Conservation (phyloP, 208 protist species). For the Crithidia sp. region DNA sequence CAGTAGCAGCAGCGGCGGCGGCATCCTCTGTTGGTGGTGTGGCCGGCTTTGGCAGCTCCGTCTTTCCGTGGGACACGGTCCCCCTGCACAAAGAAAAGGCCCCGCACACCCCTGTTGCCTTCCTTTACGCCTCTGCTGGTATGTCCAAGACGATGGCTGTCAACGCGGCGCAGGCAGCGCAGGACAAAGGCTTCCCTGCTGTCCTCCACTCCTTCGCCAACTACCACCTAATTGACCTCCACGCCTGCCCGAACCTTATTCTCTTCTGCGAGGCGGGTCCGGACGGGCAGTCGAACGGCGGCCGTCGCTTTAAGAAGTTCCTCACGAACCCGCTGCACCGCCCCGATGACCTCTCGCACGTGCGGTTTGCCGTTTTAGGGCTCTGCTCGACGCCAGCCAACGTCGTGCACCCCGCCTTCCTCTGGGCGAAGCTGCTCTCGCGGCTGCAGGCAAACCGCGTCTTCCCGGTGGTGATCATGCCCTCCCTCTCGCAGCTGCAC, state of each 20-base stretch:
- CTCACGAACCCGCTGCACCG: constrained; percentile 38
- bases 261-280: constrained; percentile 53
- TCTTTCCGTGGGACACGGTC: constrained; percentile 43
- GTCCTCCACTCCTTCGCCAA: constrained; percentile 38
- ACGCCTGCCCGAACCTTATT: constrained; percentile 36
- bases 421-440: constrained; percentile 35
- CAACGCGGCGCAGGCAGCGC: constrained; percentile 31
- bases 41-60: neutral
- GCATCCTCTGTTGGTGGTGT: neutral
- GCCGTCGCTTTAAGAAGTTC: constrained; percentile 37
- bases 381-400: constrained; percentile 27
- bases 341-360: constrained; percentile 42
- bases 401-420: constrained; percentile 41
- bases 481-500: constrained; percentile 55
- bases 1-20: neutral
- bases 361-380: constrained; percentile 55
- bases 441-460: constrained; percentile 56
- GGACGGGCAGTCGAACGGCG: constrained; percentile 36
- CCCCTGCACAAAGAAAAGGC: constrained; percentile 39
- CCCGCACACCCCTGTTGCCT: constrained; percentile 24
- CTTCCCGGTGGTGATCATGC: constrained; percentile 59
- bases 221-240: constrained; percentile 31
- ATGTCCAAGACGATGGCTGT: constrained; percentile 59
- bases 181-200: constrained; percentile 42
- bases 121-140: constrained; percentile 57